phyloP scores from a whole-genome alignment of 1,139 yeast genomes.

The Pichia sorboxylosa region DNA sequence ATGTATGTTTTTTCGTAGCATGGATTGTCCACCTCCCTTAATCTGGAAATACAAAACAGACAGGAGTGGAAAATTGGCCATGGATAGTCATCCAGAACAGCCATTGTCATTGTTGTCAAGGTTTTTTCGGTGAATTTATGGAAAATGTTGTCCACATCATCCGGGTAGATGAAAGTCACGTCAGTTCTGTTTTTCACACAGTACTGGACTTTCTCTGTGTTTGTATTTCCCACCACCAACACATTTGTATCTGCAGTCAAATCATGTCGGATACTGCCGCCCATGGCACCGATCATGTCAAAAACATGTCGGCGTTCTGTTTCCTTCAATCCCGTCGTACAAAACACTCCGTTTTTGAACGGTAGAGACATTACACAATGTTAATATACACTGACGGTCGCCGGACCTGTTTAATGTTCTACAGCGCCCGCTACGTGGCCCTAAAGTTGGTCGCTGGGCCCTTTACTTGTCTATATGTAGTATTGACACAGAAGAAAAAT shows the following conservation, averaged over 20 bases:
- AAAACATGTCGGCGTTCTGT: constrained; percentile 22
- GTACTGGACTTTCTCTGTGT: constrained; percentile 58
- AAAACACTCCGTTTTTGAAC: no score
- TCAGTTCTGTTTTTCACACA: constrained; percentile 51
- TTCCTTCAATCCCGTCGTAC: constrained; percentile 7
- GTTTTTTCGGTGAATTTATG: constrained; percentile 11
- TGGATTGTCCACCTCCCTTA: constrained; percentile 12
- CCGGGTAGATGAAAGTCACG: constrained; percentile 41
- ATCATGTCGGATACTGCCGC: constrained; percentile 51
- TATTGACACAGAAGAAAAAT: no score
- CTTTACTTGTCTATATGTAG: no score
- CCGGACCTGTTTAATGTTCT: no score
- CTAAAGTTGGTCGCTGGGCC: no score
- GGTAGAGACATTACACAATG: no score
- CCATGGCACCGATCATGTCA: constrained; percentile 40
- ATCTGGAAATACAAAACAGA: constrained; percentile 20
- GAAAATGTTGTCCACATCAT: constrained; percentile 35
- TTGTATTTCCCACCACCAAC: constrained; percentile 54
- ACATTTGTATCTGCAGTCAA: constrained; percentile 58
- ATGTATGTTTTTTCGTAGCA: constrained; percentile 25
- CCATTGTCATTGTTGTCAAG: constrained; percentile 13
- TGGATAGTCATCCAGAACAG: constrained; percentile 14
- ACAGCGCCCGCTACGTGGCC: no score
- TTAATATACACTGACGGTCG: no score
- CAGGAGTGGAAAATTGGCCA: constrained; percentile 20